A percentile compares a stretch with the other conserved stretches of the same genome.
Evolutionary conservation across 2,329 filamentous ascomycete species (phyloP).

Genomic region (Dothideomycetidae sp.): DNA sequence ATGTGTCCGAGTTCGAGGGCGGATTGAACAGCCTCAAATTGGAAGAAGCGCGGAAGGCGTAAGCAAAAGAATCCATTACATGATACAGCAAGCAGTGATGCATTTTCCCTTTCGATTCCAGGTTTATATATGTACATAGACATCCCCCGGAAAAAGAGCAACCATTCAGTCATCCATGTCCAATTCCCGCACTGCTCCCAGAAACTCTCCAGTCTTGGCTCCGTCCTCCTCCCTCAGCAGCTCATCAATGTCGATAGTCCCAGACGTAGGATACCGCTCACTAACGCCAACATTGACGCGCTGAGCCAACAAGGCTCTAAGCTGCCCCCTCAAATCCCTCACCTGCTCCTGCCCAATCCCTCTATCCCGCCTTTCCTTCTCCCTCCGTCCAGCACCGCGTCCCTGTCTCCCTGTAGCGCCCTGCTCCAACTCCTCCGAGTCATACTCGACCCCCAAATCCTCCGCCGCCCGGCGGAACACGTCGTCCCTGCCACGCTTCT

Average conservation of each 20-base stretch:
- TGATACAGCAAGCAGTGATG: too few relatives aligned
- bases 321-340: conserved; percentile 52
- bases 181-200: conserved; percentile 42
- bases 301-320: conserved; percentile 55
- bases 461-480: conserved; percentile 77
- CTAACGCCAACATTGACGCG: conserved; percentile 79
- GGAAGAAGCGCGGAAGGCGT: conserved; percentile 8
- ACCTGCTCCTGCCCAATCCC: conserved; percentile 60
- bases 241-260: conserved; percentile 65
- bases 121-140: background rate
- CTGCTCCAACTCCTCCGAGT: conserved; percentile 69
- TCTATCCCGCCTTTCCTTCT: conserved; percentile 58
- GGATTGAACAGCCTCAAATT: conserved; percentile 49
- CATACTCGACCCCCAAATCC: conserved; percentile 86
- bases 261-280: conserved; percentile 71
- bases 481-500: conserved; percentile 66
- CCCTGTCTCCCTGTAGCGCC: conserved; percentile 41
- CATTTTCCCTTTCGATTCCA: too few relatives aligned
- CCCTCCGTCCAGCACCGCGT: conserved; percentile 56
- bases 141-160: background rate
- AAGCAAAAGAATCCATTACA: too few relatives aligned
- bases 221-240: conserved; percentile 41
- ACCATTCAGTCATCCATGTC: conserved; percentile 17
- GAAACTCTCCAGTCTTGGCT: conserved; percentile 50
- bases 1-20: conserved; percentile 60